These are phyloP conservation scores for Asterochloris erici DNA, from an alignment of 139 green algal genomes.

Conservation along the genomic window DNA sequence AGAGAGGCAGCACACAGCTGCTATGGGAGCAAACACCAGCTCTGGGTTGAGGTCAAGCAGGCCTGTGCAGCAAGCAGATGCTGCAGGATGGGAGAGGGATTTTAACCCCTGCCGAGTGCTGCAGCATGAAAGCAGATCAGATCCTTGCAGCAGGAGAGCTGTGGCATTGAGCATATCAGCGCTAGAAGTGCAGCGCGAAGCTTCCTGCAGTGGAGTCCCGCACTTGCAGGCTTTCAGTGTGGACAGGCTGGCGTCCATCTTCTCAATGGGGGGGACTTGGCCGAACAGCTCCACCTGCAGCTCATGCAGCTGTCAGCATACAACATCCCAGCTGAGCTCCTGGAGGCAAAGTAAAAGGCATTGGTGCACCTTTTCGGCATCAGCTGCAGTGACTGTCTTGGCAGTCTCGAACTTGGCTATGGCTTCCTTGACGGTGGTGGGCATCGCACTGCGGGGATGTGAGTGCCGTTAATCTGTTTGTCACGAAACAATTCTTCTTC, in stretches of 20 bases:
- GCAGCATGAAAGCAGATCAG: too few species aligned
- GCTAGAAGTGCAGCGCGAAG: neutral
- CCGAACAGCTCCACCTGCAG: slow-evolving; percentile 78
- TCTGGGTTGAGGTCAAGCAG: too few species aligned
- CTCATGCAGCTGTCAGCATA: neutral
- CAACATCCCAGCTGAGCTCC: neutral
- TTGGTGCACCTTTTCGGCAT: slow-evolving; percentile 62
- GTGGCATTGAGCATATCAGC: too few species aligned
- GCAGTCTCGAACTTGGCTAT: slow-evolving; percentile 78
- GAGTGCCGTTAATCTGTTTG: too few species aligned
- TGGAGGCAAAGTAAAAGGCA: neutral
- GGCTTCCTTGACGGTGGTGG: slow-evolving; percentile 79
- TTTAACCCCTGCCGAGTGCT: too few species aligned
- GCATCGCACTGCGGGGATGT: slow-evolving; percentile 35
- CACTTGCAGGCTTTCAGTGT: slow-evolving; percentile 83
- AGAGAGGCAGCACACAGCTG: too few species aligned
- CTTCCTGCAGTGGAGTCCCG: neutral
- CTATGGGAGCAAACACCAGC: too few species aligned
- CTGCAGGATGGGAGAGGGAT: too few species aligned
- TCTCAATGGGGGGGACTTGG: slow-evolving; percentile 81
- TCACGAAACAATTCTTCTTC: too few species aligned
- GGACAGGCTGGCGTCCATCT: slow-evolving; percentile 84
- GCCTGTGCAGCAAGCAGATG: too few species aligned
- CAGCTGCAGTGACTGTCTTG: slow-evolving; percentile 48
- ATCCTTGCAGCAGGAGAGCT: too few species aligned